Conservation (phyloP, 768 basidiomycete species). For the Grammothele lineata region DNA sequence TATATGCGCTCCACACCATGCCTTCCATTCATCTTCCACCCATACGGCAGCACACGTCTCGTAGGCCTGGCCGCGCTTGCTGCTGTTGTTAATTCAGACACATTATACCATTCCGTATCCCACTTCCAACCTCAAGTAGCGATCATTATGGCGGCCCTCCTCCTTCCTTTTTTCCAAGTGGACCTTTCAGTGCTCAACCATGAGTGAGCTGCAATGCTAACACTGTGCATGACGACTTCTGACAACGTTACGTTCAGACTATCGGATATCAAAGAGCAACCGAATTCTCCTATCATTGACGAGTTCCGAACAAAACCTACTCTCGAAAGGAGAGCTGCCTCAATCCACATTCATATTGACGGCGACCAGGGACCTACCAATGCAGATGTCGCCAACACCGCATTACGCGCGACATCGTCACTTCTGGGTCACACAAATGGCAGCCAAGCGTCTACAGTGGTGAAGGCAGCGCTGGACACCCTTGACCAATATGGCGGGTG, state of each 20-base stretch:
- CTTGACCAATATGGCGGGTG: constrained; percentile 62
- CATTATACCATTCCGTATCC: constrained; percentile 64
- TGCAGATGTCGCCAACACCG: constrained; percentile 69
- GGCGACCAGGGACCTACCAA: constrained; percentile 81
- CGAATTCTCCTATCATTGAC: constrained; percentile 73
- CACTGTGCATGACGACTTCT: too few species aligned
- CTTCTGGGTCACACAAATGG: constrained; percentile 76
- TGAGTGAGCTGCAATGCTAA: constrained; percentile 66
- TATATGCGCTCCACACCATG: not conserved
- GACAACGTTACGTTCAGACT: too few species aligned
- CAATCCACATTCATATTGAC: constrained; percentile 84
- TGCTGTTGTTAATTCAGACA: constrained; percentile 80
- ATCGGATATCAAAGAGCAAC: constrained; percentile 57
- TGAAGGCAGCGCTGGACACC: constrained; percentile 69
- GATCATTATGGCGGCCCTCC: constrained; percentile 65
- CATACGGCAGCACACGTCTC: constrained; percentile 62
- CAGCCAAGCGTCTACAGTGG: constrained; percentile 63
- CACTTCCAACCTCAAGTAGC: constrained; percentile 73
- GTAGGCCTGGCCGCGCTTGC: constrained; percentile 83
- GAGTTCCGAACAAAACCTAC: constrained; percentile 82
- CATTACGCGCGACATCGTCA: constrained; percentile 65
- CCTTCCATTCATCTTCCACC: not conserved
- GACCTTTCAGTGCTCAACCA: constrained; percentile 55
- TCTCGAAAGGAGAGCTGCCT: constrained; percentile 79
- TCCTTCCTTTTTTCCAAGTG: constrained; percentile 63